Percentiles rank a stretch among this genome's conserved stretches.
Evolutionary conservation across 768 basidiomycete species (phyloP).

Genomic region (Sarcodon aspratus): DNA sequence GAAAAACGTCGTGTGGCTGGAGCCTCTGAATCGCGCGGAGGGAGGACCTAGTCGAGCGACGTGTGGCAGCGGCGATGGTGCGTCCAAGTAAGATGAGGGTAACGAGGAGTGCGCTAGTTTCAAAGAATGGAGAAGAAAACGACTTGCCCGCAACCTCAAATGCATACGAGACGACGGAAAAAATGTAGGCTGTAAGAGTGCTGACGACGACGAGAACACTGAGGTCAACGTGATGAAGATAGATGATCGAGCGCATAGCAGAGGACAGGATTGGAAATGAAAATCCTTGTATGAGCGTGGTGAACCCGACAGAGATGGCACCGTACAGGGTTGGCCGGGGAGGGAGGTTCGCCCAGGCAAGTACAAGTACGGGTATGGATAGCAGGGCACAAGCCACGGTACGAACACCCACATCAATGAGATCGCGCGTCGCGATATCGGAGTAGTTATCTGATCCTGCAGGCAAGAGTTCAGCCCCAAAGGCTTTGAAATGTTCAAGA

Average conservation of each 20-base stretch:
- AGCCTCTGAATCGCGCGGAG: slow-evolving; percentile 18
- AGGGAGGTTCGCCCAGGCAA: slow-evolving; percentile 30
- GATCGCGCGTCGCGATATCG: slow-evolving; percentile 15
- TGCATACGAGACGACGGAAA: slow-evolving; percentile 27
- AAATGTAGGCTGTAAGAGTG: slow-evolving; percentile 27
- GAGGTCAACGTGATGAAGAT: slow-evolving; percentile 25
- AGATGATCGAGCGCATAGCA: slow-evolving; percentile 23
- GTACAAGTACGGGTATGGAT: slow-evolving; percentile 28
- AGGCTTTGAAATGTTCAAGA: not conserved
- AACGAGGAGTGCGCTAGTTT: slow-evolving; percentile 30
- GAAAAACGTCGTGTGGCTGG: slow-evolving; percentile 22
- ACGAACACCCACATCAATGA: slow-evolving; percentile 18
- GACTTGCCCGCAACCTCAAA: slow-evolving; percentile 19
- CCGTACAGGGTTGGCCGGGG: slow-evolving; percentile 21
- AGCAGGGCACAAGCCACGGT: slow-evolving; percentile 19
- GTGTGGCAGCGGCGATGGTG: slow-evolving; percentile 25
- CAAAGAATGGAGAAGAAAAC: slow-evolving; percentile 25
- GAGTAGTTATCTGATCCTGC: not conserved
- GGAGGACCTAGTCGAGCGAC: slow-evolving; percentile 17
- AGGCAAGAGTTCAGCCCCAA: not conserved
- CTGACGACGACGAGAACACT: slow-evolving; percentile 27
- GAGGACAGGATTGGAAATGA: slow-evolving; percentile 24
- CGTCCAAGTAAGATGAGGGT: slow-evolving; percentile 30
- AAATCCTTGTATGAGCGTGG: slow-evolving; percentile 26
- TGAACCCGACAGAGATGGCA: slow-evolving; percentile 23